A percentile compares a stretch with the other conserved stretches of the same genome.
These are phyloP conservation scores for Hymenoscyphus scutula DNA, from an alignment of 2,329 filamentous ascomycete genomes.

Conservation along the genomic window DNA sequence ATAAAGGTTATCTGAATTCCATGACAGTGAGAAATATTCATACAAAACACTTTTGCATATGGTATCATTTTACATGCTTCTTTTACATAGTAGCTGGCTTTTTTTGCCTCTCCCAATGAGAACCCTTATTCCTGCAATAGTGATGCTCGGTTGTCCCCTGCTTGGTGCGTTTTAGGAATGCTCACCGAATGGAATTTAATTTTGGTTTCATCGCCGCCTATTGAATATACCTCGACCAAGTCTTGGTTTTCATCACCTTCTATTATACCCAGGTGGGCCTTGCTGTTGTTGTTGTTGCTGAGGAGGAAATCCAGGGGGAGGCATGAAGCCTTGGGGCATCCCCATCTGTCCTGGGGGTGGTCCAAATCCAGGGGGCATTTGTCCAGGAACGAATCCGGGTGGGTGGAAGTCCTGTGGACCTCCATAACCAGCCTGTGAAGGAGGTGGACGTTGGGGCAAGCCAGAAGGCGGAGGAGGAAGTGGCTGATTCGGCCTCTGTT, in stretches of 20 bases:
- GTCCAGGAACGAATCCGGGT: slow-evolving; percentile 40
- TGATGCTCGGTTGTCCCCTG: background rate
- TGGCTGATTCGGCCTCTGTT: slow-evolving; percentile 45
- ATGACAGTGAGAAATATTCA: too few species aligned
- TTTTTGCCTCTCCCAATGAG: background rate
- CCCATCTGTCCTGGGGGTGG: slow-evolving; percentile 35
- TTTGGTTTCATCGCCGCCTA: background rate
- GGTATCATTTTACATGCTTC: slow-evolving; percentile 8
- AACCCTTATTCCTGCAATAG: background rate
- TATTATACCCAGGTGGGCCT: slow-evolving; percentile 32
- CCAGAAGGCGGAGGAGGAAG: slow-evolving; percentile 55
- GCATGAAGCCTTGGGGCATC: slow-evolving; percentile 30
- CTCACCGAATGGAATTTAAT: background rate
- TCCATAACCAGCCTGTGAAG: slow-evolving; percentile 65
- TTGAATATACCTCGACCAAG: background rate
- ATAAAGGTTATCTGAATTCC: too few species aligned
- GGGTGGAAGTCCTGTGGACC: slow-evolving; percentile 55
- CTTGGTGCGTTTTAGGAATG: background rate
- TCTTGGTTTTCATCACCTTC: slow-evolving; percentile 24
- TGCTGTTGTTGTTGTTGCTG: slow-evolving; percentile 27
- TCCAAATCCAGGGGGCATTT: slow-evolving; percentile 44
- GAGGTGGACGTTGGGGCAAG: slow-evolving; percentile 66
- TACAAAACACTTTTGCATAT: background rate
- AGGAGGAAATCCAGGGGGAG: slow-evolving; percentile 30
- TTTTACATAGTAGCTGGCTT: background rate